These are phyloP conservation scores for Rugosomyces carneus DNA, from an alignment of 1,284 basidiomycete genomes.

Conservation along the genomic window DNA sequence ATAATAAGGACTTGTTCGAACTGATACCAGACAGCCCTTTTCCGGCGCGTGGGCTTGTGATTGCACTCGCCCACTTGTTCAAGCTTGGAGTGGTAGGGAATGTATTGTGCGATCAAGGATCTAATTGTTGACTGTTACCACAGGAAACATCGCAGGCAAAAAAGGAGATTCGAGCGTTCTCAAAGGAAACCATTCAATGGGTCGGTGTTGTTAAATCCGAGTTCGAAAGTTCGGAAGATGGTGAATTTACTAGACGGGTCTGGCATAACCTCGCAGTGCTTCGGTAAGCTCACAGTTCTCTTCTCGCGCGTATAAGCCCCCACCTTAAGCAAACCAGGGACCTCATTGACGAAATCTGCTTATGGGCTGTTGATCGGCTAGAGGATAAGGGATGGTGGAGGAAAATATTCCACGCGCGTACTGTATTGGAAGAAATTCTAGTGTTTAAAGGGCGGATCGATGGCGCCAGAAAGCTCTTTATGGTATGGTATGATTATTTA, in stretches of 20 bases:
- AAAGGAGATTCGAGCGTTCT: not conserved
- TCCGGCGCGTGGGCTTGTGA: too few species aligned
- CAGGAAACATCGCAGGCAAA: constrained; percentile 4
- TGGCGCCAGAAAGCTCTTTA: constrained; percentile 10
- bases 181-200: constrained; percentile 1
- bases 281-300: not conserved
- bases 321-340: constrained; percentile 1
- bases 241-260: constrained; percentile 8
- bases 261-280: constrained; percentile 5
- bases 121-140: not conserved
- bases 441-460: constrained; percentile 12
- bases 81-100: constrained; percentile 13
- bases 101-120: too few species aligned
- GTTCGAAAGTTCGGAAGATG: not conserved
- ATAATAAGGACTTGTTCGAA: constrained; percentile 1
- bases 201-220: constrained; percentile 8
- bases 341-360: constrained; percentile 14
- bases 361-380: constrained; percentile 13
- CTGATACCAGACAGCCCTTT: constrained; percentile 10
- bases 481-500: too few species aligned
- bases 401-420: too few species aligned
- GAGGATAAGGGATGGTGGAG: constrained; percentile 12
- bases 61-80: constrained; percentile 11
- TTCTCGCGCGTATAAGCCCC: too few species aligned
- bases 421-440: constrained; percentile 8